Base-by-base conservation (phyloP, 371 early-diverging fungal species). In the Apophysomyces sp. region DNA sequence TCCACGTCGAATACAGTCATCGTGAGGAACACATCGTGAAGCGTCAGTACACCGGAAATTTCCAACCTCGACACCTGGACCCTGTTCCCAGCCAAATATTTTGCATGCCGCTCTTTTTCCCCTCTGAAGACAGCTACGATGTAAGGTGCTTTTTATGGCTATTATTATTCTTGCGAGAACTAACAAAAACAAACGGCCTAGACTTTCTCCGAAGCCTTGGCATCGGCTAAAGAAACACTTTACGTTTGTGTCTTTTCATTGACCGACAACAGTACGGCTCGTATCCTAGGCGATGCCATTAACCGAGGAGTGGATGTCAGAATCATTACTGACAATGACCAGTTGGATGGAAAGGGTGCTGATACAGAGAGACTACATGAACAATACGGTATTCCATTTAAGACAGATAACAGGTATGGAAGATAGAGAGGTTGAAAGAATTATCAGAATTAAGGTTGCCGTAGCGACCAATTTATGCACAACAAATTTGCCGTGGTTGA, bases 401-500 rank as follows among this genome's bases (percentile, higher is more conserved):
- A 76, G 55, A 58, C 60, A 8, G 83, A 83, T 62, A 58, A 70
- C 27, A 67, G 62, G 76, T 76, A 63, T 28, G 34, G 31, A 30
- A 63, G 49, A 55, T 9, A 15, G 60, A 26, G 59, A 60, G 58
- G 63, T 21, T 24, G n/a, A 30, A 31, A 5, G 15, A 16, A 0
- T 1, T 26, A 52, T 9, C 15, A 13, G n/a, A 12, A 15, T 24
- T 55, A 58, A 29, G 0, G 2, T 53, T 27, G 32, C 18, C 11
- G 12, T 58, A 81, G 78, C 36, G 71, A 71, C 1, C 73, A 71
- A 62, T 79, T 83, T 51, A 88, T 88, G 89, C 89, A 88, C 59
- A 81, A 87, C 58, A 88, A 87, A 66, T 88, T 88, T 74, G 85
- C 83, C 12, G 76, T 88, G 12, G 76, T 87, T 51, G 89, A 88